Evolutionary conservation across 1,284 basidiomycete genomes (phyloP), one percentile per base, ranked within the genome.

Genomic region (Cerrena zonata): DNA sequence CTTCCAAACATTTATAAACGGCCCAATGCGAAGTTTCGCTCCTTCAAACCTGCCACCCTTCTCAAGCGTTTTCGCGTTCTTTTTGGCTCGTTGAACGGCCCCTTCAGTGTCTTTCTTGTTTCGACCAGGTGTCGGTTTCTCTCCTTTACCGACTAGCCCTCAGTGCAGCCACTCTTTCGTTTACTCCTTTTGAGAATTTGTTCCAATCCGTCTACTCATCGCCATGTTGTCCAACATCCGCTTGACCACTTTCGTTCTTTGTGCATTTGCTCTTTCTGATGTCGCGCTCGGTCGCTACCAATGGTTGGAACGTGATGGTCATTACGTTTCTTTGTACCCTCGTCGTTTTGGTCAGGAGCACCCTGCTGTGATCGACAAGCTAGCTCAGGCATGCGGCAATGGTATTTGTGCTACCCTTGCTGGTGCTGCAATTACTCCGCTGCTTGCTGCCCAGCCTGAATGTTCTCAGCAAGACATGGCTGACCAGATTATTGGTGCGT

Each of bases 391-490:
- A 18, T 82, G 79, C 60, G 66, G 68, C 19, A 74, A 76, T 18
- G 61, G 72, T 40, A 69, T 80, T 50, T 82, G 80, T 59, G 79
- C 74, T 50, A 65, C 51, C 25, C 68, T 83, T 48, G 67, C 77
- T 38, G 79, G 78, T 30, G 63, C 50, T 18, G 63, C 62, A 23
- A 69, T 81, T 47, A 73, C 74, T 1, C 75, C 79, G 19, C 70
- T 84, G n/a, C 70, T 82, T 41, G 79, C 78, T 43, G 74, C 69
- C 36, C 73, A 77, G 58, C 70, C 67, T 11, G 78, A 79, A 61
- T 82, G 80, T 61, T 69, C 78, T 13, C 80, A 82, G 59, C 81
- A 82, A 59, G 79, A 82, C 59, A 65, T 77, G 63, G 79, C 79
- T 2, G 80, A 84, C 59, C 54, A 68, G 11, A 82, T 82, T 60